A percentile compares a stretch with the other conserved stretches of the same genome.
phyloP scores from a whole-genome alignment of 2,329 filamentous ascomycete species.

The Cryphonectria parasitica region DNA sequence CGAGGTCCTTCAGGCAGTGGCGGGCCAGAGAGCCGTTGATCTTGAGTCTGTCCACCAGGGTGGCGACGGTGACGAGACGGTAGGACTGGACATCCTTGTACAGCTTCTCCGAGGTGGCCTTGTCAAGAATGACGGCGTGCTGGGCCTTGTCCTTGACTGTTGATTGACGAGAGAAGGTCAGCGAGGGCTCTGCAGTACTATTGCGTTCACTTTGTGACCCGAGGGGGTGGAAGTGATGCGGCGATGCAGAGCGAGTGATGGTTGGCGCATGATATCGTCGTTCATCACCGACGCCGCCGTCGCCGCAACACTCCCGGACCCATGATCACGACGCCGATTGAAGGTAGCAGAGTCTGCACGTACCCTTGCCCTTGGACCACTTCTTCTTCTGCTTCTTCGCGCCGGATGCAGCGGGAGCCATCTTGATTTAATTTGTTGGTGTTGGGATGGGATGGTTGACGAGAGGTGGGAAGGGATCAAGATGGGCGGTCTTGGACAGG shows the following conservation, averaged over 20 bases:
- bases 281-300: constrained; percentile 1
- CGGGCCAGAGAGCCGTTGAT: constrained; percentile 98
- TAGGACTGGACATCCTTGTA: constrained; percentile 99
- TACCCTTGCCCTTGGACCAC: constrained; percentile 73
- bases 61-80: constrained; percentile 97
- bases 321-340: constrained; percentile 15
- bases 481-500: constrained; percentile 24
- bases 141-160: constrained; percentile 99
- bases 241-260: not conserved
- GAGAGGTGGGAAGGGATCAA: constrained; percentile 16
- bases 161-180: constrained; percentile 14
- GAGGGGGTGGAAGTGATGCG: not conserved
- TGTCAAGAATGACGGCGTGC: constrained; percentile 99
- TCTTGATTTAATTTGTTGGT: constrained; percentile 44
- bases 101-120: constrained; percentile 95
- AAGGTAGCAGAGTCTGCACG: constrained; percentile 37
- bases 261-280: not conserved
- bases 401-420: constrained; percentile 60
- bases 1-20: constrained; percentile 85
- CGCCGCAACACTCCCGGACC: not conserved
- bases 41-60: constrained; percentile 99
- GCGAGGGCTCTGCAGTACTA: not conserved
- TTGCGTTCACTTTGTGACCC: not conserved
- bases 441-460: constrained; percentile 35
- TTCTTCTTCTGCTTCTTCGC: constrained; percentile 85